Evolutionary conservation across 176 grass and related monocot genomes (phyloP).

Genomic region (Oryza rufipogon): DNA sequence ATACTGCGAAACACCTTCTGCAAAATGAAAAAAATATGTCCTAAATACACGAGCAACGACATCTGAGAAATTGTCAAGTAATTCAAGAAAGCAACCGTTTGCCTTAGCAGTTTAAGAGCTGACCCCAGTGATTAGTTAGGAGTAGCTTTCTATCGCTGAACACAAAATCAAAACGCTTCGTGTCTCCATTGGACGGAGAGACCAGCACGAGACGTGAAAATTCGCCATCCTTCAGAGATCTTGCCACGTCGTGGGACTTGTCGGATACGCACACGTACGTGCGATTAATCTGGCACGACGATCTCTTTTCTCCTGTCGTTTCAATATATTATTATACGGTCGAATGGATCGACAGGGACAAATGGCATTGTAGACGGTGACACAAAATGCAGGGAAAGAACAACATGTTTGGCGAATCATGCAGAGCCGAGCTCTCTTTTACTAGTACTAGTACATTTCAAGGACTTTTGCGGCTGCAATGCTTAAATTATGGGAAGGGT

Average conservation of each 20-base stretch:
- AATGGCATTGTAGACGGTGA: background rate
- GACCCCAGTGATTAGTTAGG: background rate
- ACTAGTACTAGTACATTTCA: background rate
- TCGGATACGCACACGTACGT: background rate
- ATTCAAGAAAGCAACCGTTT: background rate
- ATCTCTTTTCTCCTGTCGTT: background rate
- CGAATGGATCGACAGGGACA: background rate
- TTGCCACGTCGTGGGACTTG: background rate
- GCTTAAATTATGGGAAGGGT: constrained; percentile 28
- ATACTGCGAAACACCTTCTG: background rate
- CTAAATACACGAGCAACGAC: background rate
- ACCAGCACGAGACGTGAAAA: constrained; percentile 17
- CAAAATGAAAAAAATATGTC: background rate
- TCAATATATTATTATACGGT: background rate
- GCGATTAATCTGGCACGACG: background rate
- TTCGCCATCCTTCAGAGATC: background rate
- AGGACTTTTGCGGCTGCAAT: background rate
- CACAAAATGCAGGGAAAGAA: background rate
- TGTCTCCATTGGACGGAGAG: background rate
- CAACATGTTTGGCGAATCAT: constrained; percentile 2
- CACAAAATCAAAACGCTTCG: background rate
- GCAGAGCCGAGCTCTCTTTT: background rate
- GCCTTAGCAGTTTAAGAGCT: background rate
- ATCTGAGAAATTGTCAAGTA: background rate
- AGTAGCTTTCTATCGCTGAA: background rate